Conservation (phyloP, 306 rosid species). For the Cucumis cinereus region DNA sequence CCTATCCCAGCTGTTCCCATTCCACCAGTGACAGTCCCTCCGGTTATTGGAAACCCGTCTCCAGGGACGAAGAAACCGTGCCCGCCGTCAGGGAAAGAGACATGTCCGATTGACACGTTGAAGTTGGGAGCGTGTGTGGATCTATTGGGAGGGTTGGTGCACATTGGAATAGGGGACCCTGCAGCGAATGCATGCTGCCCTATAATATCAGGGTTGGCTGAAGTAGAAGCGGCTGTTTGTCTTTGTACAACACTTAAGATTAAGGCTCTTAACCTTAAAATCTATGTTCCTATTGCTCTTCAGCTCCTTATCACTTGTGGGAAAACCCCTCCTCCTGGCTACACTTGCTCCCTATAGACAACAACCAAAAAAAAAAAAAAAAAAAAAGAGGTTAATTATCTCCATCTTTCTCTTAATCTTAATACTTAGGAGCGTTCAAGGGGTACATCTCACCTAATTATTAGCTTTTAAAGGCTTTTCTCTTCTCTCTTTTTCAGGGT, state of each 20-base stretch:
- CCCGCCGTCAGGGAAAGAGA: slow-evolving; percentile 32
- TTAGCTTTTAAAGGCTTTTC: background rate
- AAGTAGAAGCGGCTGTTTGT: slow-evolving; percentile 72
- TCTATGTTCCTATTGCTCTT: slow-evolving; percentile 75
- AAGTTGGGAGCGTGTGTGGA: slow-evolving; percentile 81
- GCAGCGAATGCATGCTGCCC: slow-evolving; percentile 74
- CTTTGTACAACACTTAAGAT: slow-evolving; percentile 84
- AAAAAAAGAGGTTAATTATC: slow-evolving; percentile 13
- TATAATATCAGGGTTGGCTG: slow-evolving; percentile 56
- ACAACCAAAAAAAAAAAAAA: background rate
- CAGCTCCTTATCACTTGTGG: slow-evolving; percentile 91
- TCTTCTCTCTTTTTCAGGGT: slow-evolving; percentile 25
- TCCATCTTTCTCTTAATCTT: background rate
- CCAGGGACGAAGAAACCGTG: slow-evolving; percentile 15
- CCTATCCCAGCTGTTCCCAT: background rate
- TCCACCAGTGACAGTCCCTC: background rate
- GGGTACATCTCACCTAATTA: background rate
- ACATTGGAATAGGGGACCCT: slow-evolving; percentile 72
- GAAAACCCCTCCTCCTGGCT: slow-evolving; percentile 90
- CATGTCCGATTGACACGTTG: slow-evolving; percentile 79
- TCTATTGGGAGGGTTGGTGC: slow-evolving; percentile 63
- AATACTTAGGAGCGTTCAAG: too few species aligned
- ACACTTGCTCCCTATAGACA: slow-evolving; percentile 71
- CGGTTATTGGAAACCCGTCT: background rate
- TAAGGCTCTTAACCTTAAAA: slow-evolving; percentile 72